Percentiles rank a stretch among this genome's conserved stretches.
phyloP scores from a whole-genome alignment of 345 rosid genomes.

The Acer campestre region DNA sequence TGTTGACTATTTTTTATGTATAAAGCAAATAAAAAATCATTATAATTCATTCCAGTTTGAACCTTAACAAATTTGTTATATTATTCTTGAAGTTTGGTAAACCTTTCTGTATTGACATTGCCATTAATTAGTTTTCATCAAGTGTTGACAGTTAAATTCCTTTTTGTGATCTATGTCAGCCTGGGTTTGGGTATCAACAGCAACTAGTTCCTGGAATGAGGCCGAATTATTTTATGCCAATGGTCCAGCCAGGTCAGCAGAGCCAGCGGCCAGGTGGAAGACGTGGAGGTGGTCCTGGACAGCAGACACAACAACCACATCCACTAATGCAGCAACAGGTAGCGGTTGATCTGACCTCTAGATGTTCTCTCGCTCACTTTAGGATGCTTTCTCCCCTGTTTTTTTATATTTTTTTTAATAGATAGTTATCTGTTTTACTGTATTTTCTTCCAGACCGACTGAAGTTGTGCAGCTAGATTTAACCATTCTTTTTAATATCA shows the following conservation, averaged over 20 bases:
- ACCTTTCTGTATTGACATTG: background rate
- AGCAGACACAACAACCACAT: constrained; percentile 74
- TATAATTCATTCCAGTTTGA: background rate
- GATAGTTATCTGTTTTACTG: constrained; percentile 1
- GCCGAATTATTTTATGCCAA: constrained; percentile 57
- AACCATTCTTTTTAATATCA: background rate
- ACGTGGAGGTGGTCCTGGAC: constrained; percentile 54
- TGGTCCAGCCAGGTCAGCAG: constrained; percentile 80
- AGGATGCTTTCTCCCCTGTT: background rate
- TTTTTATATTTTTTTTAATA: background rate
- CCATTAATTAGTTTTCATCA: background rate
- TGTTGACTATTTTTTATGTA: background rate
- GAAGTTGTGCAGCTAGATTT: background rate
- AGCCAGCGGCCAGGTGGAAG: constrained; percentile 84
- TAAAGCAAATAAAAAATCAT: background rate
- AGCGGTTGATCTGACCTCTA: background rate
- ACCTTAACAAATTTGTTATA: background rate
- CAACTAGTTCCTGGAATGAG: constrained; percentile 93
- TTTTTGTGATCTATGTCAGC: constrained; percentile 38
- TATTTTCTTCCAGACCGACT: background rate
- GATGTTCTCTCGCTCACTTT: background rate
- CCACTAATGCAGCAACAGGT: constrained; percentile 91
- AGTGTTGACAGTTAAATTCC: background rate
- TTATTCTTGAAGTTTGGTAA: background rate
- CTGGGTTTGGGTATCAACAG: constrained; percentile 91